phyloP scores from a whole-genome alignment of 768 basidiomycete species.

The Amanita rimosa region DNA sequence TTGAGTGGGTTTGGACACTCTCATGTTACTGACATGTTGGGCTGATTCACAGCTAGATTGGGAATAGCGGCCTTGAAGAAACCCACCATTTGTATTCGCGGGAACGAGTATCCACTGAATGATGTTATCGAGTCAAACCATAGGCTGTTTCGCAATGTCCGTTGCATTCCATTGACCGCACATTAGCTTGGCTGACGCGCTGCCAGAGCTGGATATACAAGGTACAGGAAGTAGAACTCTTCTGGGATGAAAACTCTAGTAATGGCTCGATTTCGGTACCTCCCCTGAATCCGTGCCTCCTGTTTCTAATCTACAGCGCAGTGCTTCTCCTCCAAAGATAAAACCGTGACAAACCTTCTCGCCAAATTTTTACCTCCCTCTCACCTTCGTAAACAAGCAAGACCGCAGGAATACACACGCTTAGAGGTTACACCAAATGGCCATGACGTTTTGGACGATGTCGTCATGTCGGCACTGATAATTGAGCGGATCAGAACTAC shows the following conservation, averaged over 20 bases:
- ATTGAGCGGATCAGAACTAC: slow-evolving; percentile 29
- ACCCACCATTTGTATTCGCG: slow-evolving; percentile 22
- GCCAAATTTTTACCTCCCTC: slow-evolving; percentile 28
- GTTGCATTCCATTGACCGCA: slow-evolving; percentile 1
- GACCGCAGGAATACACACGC: slow-evolving; percentile 20
- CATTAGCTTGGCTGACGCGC: slow-evolving; percentile 6
- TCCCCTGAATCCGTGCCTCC: neutral
- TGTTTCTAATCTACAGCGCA: slow-evolving; percentile 7
- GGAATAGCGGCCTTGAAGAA: slow-evolving; percentile 17
- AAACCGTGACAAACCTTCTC: slow-evolving; percentile 18
- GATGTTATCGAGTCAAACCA: slow-evolving; percentile 22
- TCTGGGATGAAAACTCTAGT: slow-evolving; percentile 24
- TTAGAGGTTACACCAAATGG: slow-evolving; percentile 28
- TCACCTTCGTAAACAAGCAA: slow-evolving; percentile 22
- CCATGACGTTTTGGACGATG: slow-evolving; percentile 29
- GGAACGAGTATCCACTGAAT: slow-evolving; percentile 23
- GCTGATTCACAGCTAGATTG: slow-evolving; percentile 14
- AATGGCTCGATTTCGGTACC: slow-evolving; percentile 19
- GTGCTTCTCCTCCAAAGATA: slow-evolving; percentile 31
- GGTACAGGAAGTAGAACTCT: slow-evolving; percentile 17
- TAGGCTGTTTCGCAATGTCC: slow-evolving; percentile 23
- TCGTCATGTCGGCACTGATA: slow-evolving; percentile 28
- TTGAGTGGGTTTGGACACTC: slow-evolving; percentile 24
- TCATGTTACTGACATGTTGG: too few relatives aligned
- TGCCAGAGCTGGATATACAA: slow-evolving; percentile 26